Evolutionary conservation across 2,329 filamentous ascomycete genomes (phyloP).

Genomic region (Fusarium chlamydosporum): DNA sequence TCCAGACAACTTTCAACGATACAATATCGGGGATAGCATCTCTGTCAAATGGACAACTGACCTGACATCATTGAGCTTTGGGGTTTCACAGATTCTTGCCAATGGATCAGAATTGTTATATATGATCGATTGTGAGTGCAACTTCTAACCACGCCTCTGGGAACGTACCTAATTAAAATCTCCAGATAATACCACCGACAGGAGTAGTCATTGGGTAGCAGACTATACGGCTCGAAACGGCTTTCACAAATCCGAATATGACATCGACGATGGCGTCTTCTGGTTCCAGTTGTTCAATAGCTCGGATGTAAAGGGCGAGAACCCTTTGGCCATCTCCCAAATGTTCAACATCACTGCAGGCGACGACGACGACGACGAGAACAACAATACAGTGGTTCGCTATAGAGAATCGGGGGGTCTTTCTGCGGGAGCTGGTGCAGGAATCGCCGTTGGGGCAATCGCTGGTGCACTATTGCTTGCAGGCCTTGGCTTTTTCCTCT

Average conservation of each 20-base stretch:
- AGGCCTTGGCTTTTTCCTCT: conserved; percentile 12
- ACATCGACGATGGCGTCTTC: not conserved
- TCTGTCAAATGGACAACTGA: conserved; percentile 25
- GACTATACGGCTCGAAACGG: not conserved
- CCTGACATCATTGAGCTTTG: conserved; percentile 3
- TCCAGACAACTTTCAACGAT: conserved; percentile 9
- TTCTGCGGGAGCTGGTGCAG: conserved; percentile 13
- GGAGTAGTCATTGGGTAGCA: conserved; percentile 12
- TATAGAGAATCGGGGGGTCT: not conserved
- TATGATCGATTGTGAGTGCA: conserved; percentile 8
- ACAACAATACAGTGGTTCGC: too few relatives aligned
- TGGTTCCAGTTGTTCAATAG: conserved; percentile 13
- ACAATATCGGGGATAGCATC: conserved; percentile 16
- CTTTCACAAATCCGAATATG: not conserved
- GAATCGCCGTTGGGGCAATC: conserved; percentile 18
- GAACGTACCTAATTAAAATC: not conserved
- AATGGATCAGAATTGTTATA: not conserved
- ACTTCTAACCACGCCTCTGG: not conserved
- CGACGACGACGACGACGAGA: not conserved
- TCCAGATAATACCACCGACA: conserved; percentile 21
- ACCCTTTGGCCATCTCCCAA: conserved; percentile 8
- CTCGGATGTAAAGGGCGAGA: not conserved
- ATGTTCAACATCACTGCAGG: conserved; percentile 18
- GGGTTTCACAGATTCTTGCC: conserved; percentile 1
- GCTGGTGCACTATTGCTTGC: conserved; percentile 2